Percentiles rank a stretch among this genome's conserved stretches.
These are phyloP conservation scores for Carex parvula DNA, from an alignment of 176 grass and related monocot genomes.

Conservation along the genomic window DNA sequence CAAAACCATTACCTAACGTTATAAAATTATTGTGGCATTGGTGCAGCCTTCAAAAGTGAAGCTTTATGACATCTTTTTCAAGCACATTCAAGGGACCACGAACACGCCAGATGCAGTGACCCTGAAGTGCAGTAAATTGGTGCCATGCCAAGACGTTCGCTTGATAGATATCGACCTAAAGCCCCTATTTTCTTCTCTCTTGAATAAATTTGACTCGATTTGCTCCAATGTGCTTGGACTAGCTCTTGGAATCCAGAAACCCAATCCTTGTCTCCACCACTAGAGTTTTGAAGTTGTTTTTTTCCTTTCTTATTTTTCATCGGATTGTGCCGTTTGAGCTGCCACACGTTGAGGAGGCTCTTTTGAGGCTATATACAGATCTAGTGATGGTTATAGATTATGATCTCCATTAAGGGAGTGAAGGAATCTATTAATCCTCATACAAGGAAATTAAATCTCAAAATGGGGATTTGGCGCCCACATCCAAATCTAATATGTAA, in stretches of 20 bases:
- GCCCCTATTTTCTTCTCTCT: constrained; percentile 7
- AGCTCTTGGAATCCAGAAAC: constrained; percentile 15
- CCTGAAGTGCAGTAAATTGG: constrained; percentile 18
- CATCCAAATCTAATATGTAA: neutral
- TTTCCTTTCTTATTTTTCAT: neutral
- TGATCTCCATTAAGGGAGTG: neutral
- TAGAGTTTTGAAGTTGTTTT: neutral
- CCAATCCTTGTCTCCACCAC: constrained; percentile 13
- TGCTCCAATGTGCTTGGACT: constrained; percentile 25
- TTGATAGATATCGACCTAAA: constrained; percentile 34
- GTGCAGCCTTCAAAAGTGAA: constrained; percentile 41
- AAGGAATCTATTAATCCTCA: neutral
- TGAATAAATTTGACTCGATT: neutral
- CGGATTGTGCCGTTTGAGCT: neutral
- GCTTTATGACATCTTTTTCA: constrained; percentile 29
- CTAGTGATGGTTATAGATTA: neutral
- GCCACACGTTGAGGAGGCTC: neutral
- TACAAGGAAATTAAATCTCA: neutral
- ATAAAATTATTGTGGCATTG: neutral
- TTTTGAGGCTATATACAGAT: neutral
- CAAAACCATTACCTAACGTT: neutral
- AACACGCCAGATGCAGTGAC: constrained; percentile 22
- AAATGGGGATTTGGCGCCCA: neutral
- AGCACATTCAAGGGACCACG: constrained; percentile 30
- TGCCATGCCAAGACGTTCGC: constrained; percentile 25